These are phyloP conservation scores for Aureobasidium sp. DNA, from an alignment of 2,329 filamentous ascomycete genomes.

Conservation along the genomic window DNA sequence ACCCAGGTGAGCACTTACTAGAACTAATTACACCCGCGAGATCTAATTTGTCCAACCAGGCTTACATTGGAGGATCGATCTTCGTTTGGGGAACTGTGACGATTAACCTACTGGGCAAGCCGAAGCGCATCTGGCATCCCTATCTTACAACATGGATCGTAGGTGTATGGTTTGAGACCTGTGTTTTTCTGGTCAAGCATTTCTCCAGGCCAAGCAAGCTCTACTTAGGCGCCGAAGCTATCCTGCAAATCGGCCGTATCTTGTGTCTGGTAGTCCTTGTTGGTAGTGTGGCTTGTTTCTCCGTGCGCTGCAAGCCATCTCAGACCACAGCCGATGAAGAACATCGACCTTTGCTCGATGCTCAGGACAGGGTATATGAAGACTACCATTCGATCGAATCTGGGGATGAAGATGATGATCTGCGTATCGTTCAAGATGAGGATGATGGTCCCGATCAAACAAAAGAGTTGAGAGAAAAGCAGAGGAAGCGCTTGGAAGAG, in stretches of 20 bases:
- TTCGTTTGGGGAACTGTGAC: constrained; percentile 8
- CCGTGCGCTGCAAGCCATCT: neutral
- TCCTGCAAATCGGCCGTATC: constrained; percentile 19
- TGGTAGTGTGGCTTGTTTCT: constrained; percentile 12
- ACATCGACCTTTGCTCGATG: constrained; percentile 13
- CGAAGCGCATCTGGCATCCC: constrained; percentile 24
- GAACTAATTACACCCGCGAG: neutral
- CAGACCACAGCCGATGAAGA: neutral
- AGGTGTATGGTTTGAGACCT: constrained; percentile 22
- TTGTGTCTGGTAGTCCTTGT: constrained; percentile 17
- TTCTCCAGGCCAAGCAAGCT: constrained; percentile 2
- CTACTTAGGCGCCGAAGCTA: constrained; percentile 14
- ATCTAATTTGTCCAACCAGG: neutral
- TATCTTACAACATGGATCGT: constrained; percentile 24
- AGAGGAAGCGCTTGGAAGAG: constrained; percentile 59
- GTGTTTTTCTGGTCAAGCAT: constrained; percentile 20
- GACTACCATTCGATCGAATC: constrained; percentile 11
- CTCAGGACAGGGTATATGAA: constrained; percentile 17
- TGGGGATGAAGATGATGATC: constrained; percentile 18
- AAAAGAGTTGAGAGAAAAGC: constrained; percentile 48
- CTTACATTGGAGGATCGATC: constrained; percentile 7
- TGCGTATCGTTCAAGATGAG: constrained; percentile 33
- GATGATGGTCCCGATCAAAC: constrained; percentile 49
- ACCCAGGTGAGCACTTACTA: neutral
- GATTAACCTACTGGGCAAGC: neutral